Base-by-base conservation (phyloP, 1,284 basidiomycete species). In the Microbotryum silenes-acaulis region DNA sequence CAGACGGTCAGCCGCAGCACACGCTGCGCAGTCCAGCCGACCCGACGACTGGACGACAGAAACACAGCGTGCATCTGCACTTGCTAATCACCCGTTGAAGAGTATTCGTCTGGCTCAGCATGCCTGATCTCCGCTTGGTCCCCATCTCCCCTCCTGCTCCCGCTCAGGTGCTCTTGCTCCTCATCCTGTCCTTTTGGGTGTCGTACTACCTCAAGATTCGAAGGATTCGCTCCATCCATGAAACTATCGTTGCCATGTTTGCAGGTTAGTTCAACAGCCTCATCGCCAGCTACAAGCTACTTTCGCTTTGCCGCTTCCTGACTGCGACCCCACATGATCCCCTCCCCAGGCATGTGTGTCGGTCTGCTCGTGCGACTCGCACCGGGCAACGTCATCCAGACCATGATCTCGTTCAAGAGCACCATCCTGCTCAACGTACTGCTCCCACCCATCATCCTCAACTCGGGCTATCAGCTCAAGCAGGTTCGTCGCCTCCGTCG, bases 171-270 rank as follows among this genome's bases (percentile, higher is more conserved):
- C 93, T 96, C 77, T 77, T 91, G 63, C 84, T 98, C 45, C 86
- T 99, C 66, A 90, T 97, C 65, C 79, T 93, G 64, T 96, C 93
- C 6, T 85, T 99, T 68, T 91, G 87, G 83, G 94, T 91, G 18
- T 93, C 90, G 25, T 99, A 99, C 79, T 98, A 97, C 73, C 85
- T 99, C 21, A 93, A 97, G 80, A 88, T 97, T 74, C 92, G 93
- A 76, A 82, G 88, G 55, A 98, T 98, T 78, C 85, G 92, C 56
- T 89, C 91, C 16, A 84, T 99, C 20, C 93, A 99, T 73, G 96
- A 99, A 78, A 98, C 96, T 0, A 81, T 97, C 56, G 89, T 99
- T 25, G 90, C 94, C 47, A 91, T 97, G 67, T 86, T 94, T 73
- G 91, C 92, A 16, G 91, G 75, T 72, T 20, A 29, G 70, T 66